Percentiles rank a stretch among this genome's conserved stretches.
phyloP scores from a whole-genome alignment of 306 rosid species.

The Acacia acuminata region DNA sequence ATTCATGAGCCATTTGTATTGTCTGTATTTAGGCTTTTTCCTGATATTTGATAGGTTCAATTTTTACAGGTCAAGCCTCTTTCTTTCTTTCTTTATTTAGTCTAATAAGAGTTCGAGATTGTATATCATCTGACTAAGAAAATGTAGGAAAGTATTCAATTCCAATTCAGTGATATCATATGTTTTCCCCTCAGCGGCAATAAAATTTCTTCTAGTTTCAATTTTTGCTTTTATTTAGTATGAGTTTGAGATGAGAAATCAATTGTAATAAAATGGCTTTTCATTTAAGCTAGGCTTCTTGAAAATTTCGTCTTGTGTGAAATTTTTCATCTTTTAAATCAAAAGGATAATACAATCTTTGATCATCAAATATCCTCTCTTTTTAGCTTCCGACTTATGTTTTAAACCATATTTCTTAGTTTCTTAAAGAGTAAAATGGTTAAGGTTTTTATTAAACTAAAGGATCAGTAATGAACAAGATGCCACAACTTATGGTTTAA shows the following conservation, averaged over 20 bases:
- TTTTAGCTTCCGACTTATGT: no score
- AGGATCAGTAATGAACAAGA: no score
- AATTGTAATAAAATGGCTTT: not conserved
- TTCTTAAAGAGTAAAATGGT: no score
- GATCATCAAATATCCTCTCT: no score
- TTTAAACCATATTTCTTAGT: no score
- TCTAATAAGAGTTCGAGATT: constrained; percentile 58
- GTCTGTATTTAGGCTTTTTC: constrained; percentile 51
- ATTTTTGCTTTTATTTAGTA: not conserved
- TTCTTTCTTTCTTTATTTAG: constrained; percentile 33
- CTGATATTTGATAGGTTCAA: constrained; percentile 40
- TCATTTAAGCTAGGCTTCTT: not conserved
- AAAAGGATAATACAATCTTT: no score
- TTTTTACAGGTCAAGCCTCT: constrained; percentile 47
- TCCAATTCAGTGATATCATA: constrained; percentile 31
- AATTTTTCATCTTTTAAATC: no score
- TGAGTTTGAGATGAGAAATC: not conserved
- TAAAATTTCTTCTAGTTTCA: not conserved
- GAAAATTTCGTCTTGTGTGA: not conserved
- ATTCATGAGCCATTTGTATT: constrained; percentile 40
- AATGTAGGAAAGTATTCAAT: constrained; percentile 41
- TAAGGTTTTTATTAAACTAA: no score
- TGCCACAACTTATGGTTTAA: no score
- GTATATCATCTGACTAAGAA: constrained; percentile 42
- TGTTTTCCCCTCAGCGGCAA: constrained; percentile 13